Percentiles rank a stretch among this genome's conserved stretches.
Evolutionary conservation across 1,284 basidiomycete genomes (phyloP).

Genomic region (Malassezia globosa): DNA sequence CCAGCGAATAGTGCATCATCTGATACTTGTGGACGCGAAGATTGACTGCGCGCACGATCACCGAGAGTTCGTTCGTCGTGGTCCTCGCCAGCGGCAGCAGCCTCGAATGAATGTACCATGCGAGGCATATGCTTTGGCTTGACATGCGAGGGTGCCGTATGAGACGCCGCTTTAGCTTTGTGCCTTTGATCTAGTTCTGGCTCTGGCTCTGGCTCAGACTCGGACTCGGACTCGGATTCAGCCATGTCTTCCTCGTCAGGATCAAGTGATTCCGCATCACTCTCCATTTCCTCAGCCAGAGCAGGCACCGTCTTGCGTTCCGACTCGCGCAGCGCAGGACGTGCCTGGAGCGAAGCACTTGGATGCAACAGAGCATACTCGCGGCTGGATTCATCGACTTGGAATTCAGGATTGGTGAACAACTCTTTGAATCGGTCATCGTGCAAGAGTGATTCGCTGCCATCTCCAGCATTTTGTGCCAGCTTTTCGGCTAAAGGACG

Average conservation of each 20-base stretch:
- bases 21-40: not conserved
- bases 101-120: constrained; percentile 1
- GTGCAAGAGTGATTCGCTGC: constrained; percentile 56
- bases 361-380: constrained; percentile 89
- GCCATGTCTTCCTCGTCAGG: constrained; percentile 36
- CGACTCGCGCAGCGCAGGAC: constrained; percentile 16
- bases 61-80: constrained; percentile 19
- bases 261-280: constrained; percentile 60
- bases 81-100: not conserved
- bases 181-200: not conserved
- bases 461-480: constrained; percentile 48
- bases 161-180: not conserved
- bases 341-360: constrained; percentile 52
- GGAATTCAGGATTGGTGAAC: constrained; percentile 86
- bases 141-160: not conserved
- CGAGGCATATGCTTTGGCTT: constrained; percentile 1
- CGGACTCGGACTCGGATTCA: constrained; percentile 12
- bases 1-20: constrained; percentile 23
- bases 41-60: constrained; percentile 24
- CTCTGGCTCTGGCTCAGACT: not conserved
- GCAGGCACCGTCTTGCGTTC: constrained; percentile 59
- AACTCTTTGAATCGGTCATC: constrained; percentile 84
- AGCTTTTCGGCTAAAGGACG: constrained; percentile 80
- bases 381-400: constrained; percentile 73
- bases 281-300: constrained; percentile 75